phyloP scores from a whole-genome alignment of 1,139 yeast genomes.

The Taphrina pruni region DNA sequence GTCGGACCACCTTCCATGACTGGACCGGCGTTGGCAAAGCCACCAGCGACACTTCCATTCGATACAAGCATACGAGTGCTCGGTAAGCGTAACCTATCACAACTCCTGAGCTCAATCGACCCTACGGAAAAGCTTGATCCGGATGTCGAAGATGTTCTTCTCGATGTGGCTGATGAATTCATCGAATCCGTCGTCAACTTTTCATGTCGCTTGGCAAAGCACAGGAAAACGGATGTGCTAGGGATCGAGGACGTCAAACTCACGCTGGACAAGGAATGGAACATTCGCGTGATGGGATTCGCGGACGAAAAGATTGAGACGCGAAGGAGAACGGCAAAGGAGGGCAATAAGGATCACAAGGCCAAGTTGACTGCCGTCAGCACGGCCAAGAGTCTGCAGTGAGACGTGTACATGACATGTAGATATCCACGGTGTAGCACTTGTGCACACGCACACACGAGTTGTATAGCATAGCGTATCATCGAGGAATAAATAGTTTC shows the following conservation, averaged over 20 bases:
- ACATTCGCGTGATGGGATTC: conserved; percentile 90
- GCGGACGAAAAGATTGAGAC: conserved; percentile 88
- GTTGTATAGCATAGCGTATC: too few species aligned
- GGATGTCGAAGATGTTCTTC: conserved; percentile 57
- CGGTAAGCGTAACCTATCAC: conserved; percentile 85
- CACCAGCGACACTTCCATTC: conserved; percentile 45
- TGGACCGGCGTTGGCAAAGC: conserved; percentile 45
- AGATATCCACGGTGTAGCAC: not conserved
- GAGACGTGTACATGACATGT: not conserved
- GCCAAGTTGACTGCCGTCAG: conserved; percentile 73
- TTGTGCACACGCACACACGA: not conserved
- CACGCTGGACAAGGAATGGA: conserved; percentile 94
- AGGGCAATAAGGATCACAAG: conserved; percentile 71
- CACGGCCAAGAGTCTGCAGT: conserved; percentile 48
- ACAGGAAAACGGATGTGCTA: conserved; percentile 83
- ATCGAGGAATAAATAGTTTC: not conserved
- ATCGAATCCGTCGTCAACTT: conserved; percentile 87
- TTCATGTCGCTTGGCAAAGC: conserved; percentile 94
- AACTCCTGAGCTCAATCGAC: conserved; percentile 75
- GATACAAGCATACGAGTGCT: conserved; percentile 53
- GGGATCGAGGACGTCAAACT: conserved; percentile 90
- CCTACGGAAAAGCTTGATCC: conserved; percentile 66
- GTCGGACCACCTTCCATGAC: conserved; percentile 43
- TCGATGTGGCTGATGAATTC: conserved; percentile 95
- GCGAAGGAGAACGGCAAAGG: conserved; percentile 68